A percentile compares a stretch with the other conserved stretches of the same genome.
These are phyloP conservation scores for Penicillium hesseltinei DNA, from an alignment of 2,329 filamentous ascomycete genomes.

Conservation along the genomic window DNA sequence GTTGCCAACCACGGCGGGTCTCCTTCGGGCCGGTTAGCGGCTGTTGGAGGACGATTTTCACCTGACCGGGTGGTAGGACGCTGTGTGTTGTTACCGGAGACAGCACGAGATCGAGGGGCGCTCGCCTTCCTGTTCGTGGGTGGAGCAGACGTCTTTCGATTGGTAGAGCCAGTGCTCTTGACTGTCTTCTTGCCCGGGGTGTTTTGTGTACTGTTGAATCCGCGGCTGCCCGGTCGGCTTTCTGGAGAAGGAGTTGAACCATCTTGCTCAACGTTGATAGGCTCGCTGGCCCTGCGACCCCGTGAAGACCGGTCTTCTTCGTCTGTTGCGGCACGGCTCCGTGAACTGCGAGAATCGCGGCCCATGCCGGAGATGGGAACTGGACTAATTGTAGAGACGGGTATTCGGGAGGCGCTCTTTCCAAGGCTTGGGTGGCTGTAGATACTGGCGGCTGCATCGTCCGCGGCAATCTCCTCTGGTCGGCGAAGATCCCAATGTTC, in stretches of 20 bases:
- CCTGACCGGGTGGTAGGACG: conserved; percentile 64
- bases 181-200: conserved; percentile 34
- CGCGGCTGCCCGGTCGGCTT: conserved; percentile 35
- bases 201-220: conserved; percentile 26
- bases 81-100: conserved; percentile 38
- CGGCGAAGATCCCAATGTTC: conserved; percentile 70
- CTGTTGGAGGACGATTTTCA: conserved; percentile 52
- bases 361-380: conserved; percentile 67
- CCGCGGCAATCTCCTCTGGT: conserved; percentile 71
- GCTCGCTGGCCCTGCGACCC: conserved; percentile 62
- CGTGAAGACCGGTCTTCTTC: conserved; percentile 60
- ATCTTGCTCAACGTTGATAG: conserved; percentile 28
- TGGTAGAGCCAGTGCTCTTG: conserved; percentile 28
- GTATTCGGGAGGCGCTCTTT: conserved; percentile 75
- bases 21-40: conserved; percentile 75
- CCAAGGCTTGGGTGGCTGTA: conserved; percentile 54
- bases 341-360: conserved; percentile 65
- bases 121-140: conserved; percentile 41
- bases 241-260: conserved; percentile 28
- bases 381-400: conserved; percentile 76
- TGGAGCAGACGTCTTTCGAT: conserved; percentile 41
- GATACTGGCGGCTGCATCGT: conserved; percentile 48
- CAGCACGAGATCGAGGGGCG: conserved; percentile 37
- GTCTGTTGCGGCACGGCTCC: conserved; percentile 58
- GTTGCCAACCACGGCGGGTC: conserved; percentile 94